A percentile compares a stretch with the other conserved stretches of the same genome.
Evolutionary conservation across 108 stramenopile species (phyloP).

Genomic region (Discostella pseudostelligera): DNA sequence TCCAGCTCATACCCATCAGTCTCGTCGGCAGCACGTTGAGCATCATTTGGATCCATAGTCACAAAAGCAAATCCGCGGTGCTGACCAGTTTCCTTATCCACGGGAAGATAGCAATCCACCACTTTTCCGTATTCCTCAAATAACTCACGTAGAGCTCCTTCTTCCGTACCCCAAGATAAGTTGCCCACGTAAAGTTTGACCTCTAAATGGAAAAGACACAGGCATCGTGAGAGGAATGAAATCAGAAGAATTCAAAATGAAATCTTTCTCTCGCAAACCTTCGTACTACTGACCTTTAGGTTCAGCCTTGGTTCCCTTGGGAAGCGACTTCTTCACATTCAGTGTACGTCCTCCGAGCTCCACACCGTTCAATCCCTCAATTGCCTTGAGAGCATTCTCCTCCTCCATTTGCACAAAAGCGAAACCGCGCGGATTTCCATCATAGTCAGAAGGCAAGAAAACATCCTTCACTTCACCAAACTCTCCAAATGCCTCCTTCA

Average conservation of each 20-base stretch:
- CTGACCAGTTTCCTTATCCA: conserved; percentile 79
- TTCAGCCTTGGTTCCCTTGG: conserved; percentile 67
- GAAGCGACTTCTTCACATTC: conserved; percentile 88
- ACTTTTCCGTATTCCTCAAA: conserved; percentile 88
- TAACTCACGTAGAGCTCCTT: conserved; percentile 66
- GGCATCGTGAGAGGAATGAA: not conserved
- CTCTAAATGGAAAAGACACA: conserved; percentile 35
- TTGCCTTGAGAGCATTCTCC: conserved; percentile 77
- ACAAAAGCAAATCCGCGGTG: conserved; percentile 90
- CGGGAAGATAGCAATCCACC: conserved; percentile 81
- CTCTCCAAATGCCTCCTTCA: conserved; percentile 63
- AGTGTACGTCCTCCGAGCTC: conserved; percentile 86
- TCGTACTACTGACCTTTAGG: not conserved
- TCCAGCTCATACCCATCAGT: conserved; percentile 83
- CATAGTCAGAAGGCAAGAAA: conserved; percentile 76
- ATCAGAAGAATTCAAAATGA: too few relatives aligned
- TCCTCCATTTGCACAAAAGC: conserved; percentile 80
- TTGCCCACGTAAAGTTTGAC: conserved; percentile 94
- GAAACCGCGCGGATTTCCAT: conserved; percentile 82
- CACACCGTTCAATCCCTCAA: conserved; percentile 79
- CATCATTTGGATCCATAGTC: conserved; percentile 84
- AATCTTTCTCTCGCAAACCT: not conserved
- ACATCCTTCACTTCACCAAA: conserved; percentile 74
- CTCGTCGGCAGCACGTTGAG: conserved; percentile 72
- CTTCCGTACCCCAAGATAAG: conserved; percentile 84